Percentiles rank a stretch among this genome's conserved stretches.
These are phyloP conservation scores for Starmerella apis DNA, from an alignment of 805 yeast genomes.

Conservation along the genomic window DNA sequence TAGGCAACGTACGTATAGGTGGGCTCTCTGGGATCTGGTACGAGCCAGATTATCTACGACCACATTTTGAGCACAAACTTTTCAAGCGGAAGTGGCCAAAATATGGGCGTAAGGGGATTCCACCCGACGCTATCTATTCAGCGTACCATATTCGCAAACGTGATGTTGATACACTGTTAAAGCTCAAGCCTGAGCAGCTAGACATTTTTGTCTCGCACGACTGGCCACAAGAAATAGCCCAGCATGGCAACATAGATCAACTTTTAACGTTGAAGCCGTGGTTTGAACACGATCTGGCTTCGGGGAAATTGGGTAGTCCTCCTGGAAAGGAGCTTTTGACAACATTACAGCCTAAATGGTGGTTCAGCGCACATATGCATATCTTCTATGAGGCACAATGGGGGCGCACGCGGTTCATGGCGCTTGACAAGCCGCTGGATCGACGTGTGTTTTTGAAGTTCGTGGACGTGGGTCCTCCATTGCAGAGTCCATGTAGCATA, in stretches of 20 bases:
- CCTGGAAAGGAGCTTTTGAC: conserved; percentile 40
- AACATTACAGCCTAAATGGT: conserved; percentile 55
- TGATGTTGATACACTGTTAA: conserved; percentile 44
- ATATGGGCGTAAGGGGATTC: neutral
- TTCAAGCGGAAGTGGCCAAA: conserved; percentile 8
- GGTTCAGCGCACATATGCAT: conserved; percentile 91
- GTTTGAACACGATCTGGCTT: conserved; percentile 52
- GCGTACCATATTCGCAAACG: conserved; percentile 64
- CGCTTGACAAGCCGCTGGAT: conserved; percentile 78
- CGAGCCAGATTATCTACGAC: conserved; percentile 37
- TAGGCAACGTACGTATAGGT: conserved; percentile 61
- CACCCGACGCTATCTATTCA: conserved; percentile 36
- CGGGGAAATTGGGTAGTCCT: conserved; percentile 52
- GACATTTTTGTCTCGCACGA: conserved; percentile 74
- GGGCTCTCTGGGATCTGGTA: conserved; percentile 82
- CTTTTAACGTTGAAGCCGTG: conserved; percentile 54
- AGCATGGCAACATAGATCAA: conserved; percentile 46
- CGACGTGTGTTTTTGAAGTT: conserved; percentile 48
- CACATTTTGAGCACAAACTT: conserved; percentile 26
- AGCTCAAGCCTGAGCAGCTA: conserved; percentile 23
- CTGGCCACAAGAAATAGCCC: conserved; percentile 80
- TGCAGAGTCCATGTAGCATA: neutral
- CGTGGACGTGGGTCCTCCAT: conserved; percentile 28
- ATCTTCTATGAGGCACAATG: conserved; percentile 55
- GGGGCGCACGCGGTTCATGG: conserved; percentile 47